Evolutionary conservation across 2,329 filamentous ascomycete genomes (phyloP).

Genomic region (Botrytis hyacinthi): DNA sequence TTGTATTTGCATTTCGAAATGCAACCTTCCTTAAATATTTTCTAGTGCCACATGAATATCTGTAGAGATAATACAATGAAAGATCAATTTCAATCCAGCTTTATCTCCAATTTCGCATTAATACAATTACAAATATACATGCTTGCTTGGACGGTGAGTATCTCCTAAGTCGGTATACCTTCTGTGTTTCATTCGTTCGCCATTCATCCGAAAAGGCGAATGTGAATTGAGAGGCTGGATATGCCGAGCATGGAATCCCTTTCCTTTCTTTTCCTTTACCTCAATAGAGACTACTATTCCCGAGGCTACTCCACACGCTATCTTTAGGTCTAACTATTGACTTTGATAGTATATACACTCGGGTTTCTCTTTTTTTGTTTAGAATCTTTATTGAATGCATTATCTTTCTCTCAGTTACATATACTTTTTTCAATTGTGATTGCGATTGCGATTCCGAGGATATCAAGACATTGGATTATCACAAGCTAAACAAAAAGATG

Average conservation of each 20-base stretch:
- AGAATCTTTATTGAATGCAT: not conserved
- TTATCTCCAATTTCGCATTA: not conserved
- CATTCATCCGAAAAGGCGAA: constrained; percentile 22
- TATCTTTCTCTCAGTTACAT: not conserved
- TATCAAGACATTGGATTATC: not conserved
- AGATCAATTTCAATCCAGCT: not conserved
- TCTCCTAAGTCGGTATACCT: not conserved
- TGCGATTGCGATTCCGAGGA: not conserved
- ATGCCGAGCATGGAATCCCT: constrained; percentile 11
- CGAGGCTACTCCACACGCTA: constrained; percentile 9
- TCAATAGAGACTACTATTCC: not conserved
- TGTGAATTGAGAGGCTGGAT: constrained; percentile 4
- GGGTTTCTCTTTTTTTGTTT: not conserved
- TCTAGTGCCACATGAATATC: not conserved
- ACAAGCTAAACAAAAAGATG: constrained; percentile 29
- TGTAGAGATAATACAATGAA: too few relatives aligned
- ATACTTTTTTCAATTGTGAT: not conserved
- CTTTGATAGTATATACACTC: constrained; percentile 9
- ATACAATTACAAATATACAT: not conserved
- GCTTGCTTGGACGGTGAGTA: not conserved
- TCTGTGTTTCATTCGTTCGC: constrained; percentile 12
- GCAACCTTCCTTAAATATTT: not conserved
- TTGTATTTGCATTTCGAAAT: not conserved
- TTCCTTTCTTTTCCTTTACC: not conserved
- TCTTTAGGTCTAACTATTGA: not conserved